A percentile compares a stretch with the other conserved stretches of the same genome.
phyloP scores from a whole-genome alignment of 139 green algal genomes.

The Chlorella sp. region DNA sequence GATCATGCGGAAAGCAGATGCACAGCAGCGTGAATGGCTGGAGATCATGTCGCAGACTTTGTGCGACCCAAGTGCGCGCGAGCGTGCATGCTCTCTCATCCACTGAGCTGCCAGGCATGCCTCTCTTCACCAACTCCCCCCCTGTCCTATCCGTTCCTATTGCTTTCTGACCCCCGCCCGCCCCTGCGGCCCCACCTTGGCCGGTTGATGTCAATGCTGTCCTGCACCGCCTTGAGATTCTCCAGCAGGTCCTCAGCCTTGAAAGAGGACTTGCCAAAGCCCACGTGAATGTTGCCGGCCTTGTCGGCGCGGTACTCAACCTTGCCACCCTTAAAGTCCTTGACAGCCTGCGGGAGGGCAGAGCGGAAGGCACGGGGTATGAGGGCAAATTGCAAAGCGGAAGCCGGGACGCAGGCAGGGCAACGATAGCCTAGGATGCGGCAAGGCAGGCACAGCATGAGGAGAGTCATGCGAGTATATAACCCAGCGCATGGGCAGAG shows the following conservation, averaged over 20 bases:
- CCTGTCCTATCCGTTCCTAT: background rate
- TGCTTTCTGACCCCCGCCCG: too few relatives aligned
- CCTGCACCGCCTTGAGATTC: slow-evolving; percentile 94
- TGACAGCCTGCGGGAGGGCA: slow-evolving; percentile 79
- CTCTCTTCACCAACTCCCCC: background rate
- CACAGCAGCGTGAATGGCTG: background rate
- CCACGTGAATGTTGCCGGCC: slow-evolving; percentile 96
- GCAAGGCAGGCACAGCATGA: background rate
- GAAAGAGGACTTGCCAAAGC: slow-evolving; percentile 94
- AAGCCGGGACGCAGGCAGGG: background rate
- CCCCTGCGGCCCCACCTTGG: slow-evolving; percentile 47
- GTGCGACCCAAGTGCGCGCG: background rate
- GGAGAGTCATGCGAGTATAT: too few relatives aligned
- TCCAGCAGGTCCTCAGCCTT: slow-evolving; percentile 83
- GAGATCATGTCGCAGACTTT: background rate
- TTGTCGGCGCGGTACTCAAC: slow-evolving; percentile 99
- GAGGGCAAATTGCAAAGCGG: background rate
- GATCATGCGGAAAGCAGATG: background rate
- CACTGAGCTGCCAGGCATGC: background rate
- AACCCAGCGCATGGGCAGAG: too few relatives aligned
- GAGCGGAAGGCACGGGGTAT: too few relatives aligned
- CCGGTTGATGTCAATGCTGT: slow-evolving; percentile 94
- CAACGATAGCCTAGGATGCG: background rate
- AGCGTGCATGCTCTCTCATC: background rate
- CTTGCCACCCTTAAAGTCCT: slow-evolving; percentile 99